Evolutionary conservation across 1,284 basidiomycete genomes (phyloP), one percentile per base, ranked within the genome.

Genomic region (Exsudoporus floridanus): DNA sequence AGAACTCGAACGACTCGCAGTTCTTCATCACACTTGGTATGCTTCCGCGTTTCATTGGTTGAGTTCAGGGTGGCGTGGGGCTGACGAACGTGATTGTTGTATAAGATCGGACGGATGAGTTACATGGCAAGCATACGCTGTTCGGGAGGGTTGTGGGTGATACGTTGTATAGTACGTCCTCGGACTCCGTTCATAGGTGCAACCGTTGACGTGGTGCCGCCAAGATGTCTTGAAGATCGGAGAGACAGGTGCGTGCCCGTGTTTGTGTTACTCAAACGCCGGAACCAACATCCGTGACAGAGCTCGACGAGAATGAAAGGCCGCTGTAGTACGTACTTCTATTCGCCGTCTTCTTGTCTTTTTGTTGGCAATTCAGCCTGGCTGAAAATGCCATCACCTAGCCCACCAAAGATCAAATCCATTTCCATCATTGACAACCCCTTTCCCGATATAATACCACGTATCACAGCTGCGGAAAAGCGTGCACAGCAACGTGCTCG

Each of bases 401-500:
- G 91, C 58, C 93, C 96, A 0, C 94, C 94, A 0, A 94, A 91
- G 66, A 92, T 99, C 66, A 87, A 86, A 58, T 82, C 80, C 1
- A 78, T 96, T 35, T 82, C 86, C 16, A 91, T 98, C 50, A 66
- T 94, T 14, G 92, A 97, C 52, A 96, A 98, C 65, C 95, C 96
- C 0, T 98, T 97, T 66, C 82, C 87, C 44, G 94, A 98, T 65
- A 96, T 98, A 59, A 81, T 94, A 27, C 95, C 96, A 1, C 86
- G 96, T n/a, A 97, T 98, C 58, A 99, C 96, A 0, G 92, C 92
- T 0, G 90, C 86, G 2, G 94, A 98, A 73, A 88, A 90, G 56
- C 81, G 84, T 38, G 86, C 80, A 0, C 94, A 97, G 67, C 86
- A 88, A 56, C 78, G 81, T 51, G 94, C 94, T 0, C 80, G 84